phyloP scores from a whole-genome alignment of 2,329 filamentous ascomycete genomes.

The Juglanconis sp. region DNA sequence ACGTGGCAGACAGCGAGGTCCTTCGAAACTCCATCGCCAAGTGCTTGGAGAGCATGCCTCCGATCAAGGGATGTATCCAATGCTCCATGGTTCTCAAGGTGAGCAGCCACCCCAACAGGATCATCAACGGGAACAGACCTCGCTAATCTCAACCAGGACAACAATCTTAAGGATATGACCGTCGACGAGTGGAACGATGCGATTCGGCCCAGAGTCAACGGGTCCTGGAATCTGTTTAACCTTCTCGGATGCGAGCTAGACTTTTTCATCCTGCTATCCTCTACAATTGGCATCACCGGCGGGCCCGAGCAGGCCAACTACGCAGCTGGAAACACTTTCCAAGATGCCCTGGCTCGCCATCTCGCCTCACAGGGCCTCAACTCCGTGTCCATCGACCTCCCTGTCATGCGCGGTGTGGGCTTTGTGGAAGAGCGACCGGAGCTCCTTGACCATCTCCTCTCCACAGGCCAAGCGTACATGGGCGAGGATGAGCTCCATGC shows the following conservation, averaged over 20 bases:
- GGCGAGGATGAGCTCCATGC: slow-evolving; percentile 17
- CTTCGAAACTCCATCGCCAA: slow-evolving; percentile 4
- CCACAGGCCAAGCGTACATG: slow-evolving; percentile 16
- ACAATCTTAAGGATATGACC: slow-evolving; percentile 17
- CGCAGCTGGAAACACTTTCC: slow-evolving; percentile 22
- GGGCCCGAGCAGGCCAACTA: slow-evolving; percentile 24
- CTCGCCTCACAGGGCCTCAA: slow-evolving; percentile 22
- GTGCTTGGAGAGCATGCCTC: slow-evolving; percentile 14
- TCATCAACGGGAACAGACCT: no score
- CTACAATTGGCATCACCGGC: slow-evolving; percentile 23
- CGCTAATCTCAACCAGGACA: slow-evolving; percentile 11
- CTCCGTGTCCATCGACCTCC: slow-evolving; percentile 22
- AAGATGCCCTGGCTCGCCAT: slow-evolving; percentile 22
- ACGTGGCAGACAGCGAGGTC: slow-evolving; percentile 16
- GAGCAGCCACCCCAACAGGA: background rate
- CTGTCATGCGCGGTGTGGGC: slow-evolving; percentile 11
- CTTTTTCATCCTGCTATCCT: slow-evolving; percentile 24
- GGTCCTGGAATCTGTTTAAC: slow-evolving; percentile 6
- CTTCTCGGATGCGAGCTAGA: background rate
- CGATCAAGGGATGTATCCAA: slow-evolving; percentile 18
- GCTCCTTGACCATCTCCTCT: slow-evolving; percentile 21
- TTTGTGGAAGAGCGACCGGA: slow-evolving; percentile 24
- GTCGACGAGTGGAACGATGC: slow-evolving; percentile 19
- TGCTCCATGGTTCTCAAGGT: slow-evolving; percentile 24
- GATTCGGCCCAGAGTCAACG: slow-evolving; percentile 6